Evolutionary conservation across 1,139 yeast species (phyloP).

Genomic region (Saccharomyces hybrid): DNA sequence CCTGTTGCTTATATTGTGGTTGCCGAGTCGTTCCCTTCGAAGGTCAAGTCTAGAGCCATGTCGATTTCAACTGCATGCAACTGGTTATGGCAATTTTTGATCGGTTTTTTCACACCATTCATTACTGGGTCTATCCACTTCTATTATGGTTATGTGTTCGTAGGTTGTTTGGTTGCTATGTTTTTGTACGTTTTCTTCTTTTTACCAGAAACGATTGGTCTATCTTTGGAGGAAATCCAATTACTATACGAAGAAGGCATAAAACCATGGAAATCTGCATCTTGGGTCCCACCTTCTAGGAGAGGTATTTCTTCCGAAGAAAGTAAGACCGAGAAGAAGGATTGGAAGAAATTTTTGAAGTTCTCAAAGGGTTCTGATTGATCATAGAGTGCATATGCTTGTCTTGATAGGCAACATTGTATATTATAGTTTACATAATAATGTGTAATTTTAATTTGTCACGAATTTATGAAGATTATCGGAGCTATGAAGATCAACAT

Average conservation of each 20-base stretch:
- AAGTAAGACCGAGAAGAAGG: background rate
- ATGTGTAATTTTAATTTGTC: background rate
- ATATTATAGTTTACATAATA: background rate
- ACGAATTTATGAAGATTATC: background rate
- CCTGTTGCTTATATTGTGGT: constrained; percentile 36
- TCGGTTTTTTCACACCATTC: constrained; percentile 67
- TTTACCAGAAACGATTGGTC: constrained; percentile 64
- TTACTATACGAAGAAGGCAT: constrained; percentile 42
- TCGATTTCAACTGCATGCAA: constrained; percentile 59
- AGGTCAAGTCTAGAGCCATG: constrained; percentile 68
- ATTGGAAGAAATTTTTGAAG: background rate
- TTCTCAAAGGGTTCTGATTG: background rate
- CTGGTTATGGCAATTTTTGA: constrained; percentile 69
- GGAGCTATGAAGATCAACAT: background rate
- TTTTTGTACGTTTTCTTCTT: constrained; percentile 54
- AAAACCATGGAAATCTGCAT: constrained; percentile 39
- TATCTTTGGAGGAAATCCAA: constrained; percentile 63
- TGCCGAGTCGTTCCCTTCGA: constrained; percentile 40
- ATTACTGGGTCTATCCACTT: constrained; percentile 39
- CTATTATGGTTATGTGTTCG: constrained; percentile 62
- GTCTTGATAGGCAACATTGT: background rate
- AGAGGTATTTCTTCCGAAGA: constrained; percentile 17
- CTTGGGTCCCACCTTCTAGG: constrained; percentile 26
- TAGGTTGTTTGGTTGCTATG: constrained; percentile 56
- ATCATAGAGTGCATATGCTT: background rate